Evolutionary conservation across 139 green algal species (phyloP).

Genomic region (Nannochloris sp.): DNA sequence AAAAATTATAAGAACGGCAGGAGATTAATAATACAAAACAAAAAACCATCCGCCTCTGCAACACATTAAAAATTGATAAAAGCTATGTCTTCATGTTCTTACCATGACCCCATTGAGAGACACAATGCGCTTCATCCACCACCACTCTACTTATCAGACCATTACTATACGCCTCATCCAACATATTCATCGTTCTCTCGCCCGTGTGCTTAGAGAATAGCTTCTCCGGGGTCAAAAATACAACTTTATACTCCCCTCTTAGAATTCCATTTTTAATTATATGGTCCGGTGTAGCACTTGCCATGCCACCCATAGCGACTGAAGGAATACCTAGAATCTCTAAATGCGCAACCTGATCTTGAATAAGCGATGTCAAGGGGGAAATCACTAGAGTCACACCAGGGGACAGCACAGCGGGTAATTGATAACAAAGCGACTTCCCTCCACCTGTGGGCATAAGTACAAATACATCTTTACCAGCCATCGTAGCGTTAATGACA

Average conservation of each 20-base stretch:
- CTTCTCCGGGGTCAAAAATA: constrained; percentile 91
- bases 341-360: constrained; percentile 75
- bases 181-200: constrained; percentile 47
- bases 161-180: constrained; percentile 51
- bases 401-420: constrained; percentile 51
- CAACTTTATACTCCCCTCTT: constrained; percentile 42
- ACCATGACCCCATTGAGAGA: constrained; percentile 85
- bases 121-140: constrained; percentile 97
- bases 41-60: neutral
- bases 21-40: neutral
- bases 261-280: constrained; percentile 1
- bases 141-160: constrained; percentile 57
- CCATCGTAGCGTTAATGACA: constrained; percentile 73
- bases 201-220: constrained; percentile 44
- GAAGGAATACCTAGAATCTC: constrained; percentile 39
- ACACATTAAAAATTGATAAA: neutral
- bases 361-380: constrained; percentile 77
- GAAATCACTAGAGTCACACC: constrained; percentile 68
- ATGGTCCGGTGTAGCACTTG: constrained; percentile 21
- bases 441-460: constrained; percentile 81
- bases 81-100: neutral
- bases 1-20: neutral
- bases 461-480: constrained; percentile 67
- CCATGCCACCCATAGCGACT: constrained; percentile 23
- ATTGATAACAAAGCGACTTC: constrained; percentile 74